phyloP scores from a whole-genome alignment of 495 filamentous ascomycete genomes.

The Choiromyces venosus region DNA sequence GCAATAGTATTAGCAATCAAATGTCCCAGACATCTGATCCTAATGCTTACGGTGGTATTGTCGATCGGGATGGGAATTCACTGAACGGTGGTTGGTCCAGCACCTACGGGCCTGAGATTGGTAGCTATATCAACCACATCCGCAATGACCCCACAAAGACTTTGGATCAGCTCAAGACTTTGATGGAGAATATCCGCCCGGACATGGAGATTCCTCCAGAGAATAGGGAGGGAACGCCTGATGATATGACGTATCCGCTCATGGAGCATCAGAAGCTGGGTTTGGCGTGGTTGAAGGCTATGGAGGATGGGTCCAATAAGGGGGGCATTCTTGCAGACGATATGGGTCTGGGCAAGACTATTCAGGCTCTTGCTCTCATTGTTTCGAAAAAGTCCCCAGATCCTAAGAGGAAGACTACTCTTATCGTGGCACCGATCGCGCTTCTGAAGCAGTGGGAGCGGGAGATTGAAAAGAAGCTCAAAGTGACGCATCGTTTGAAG shows the following conservation, averaged over 20 bases:
- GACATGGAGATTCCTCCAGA: slow-evolving; percentile 62
- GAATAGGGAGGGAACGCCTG: slow-evolving; percentile 67
- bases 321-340: slow-evolving; percentile 69
- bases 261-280: slow-evolving; percentile 82
- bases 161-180: slow-evolving; percentile 58
- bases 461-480: slow-evolving; percentile 72
- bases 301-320: slow-evolving; percentile 70
- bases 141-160: slow-evolving; percentile 56
- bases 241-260: slow-evolving; percentile 61
- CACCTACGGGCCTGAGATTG: slow-evolving; percentile 34
- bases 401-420: slow-evolving; percentile 64
- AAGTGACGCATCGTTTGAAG: slow-evolving; percentile 56
- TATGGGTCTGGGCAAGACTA: slow-evolving; percentile 96
- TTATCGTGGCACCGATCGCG: slow-evolving; percentile 83
- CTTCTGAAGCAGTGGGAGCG: slow-evolving; percentile 84
- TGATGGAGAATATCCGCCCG: slow-evolving; percentile 68
- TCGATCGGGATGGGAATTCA: slow-evolving; percentile 7
- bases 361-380: slow-evolving; percentile 80
- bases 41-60: not conserved
- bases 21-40: not conserved
- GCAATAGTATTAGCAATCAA: not conserved
- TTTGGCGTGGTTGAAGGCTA: slow-evolving; percentile 72
- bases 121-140: slow-evolving; percentile 44
- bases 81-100: slow-evolving; percentile 19
- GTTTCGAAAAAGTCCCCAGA: slow-evolving; percentile 62